These are phyloP conservation scores for Psidium friedrichsthalianum DNA, from an alignment of 345 rosid genomes.

Conservation along the genomic window DNA sequence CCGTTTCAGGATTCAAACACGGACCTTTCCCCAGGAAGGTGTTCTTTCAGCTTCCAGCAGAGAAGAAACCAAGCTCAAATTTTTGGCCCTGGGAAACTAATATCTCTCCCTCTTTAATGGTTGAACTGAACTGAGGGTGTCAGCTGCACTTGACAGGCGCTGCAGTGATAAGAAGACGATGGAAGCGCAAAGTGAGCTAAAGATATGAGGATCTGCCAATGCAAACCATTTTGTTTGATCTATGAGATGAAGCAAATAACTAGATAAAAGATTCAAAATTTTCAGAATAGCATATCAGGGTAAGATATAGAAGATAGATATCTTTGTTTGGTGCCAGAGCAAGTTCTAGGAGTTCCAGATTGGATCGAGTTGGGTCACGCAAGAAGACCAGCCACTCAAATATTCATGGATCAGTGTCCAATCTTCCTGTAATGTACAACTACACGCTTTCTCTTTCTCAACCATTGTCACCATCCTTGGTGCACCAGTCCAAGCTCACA, in stretches of 20 bases:
- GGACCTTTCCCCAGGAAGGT: conserved; percentile 26
- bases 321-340: no score
- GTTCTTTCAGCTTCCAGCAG: not conserved
- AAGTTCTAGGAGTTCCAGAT: no score
- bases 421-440: not conserved
- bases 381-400: no score
- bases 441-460: no score
- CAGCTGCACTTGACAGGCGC: not conserved
- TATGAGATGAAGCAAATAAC: conserved; percentile 11
- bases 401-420: no score
- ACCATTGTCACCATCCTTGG: no score
- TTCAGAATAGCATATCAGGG: no score
- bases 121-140: not conserved
- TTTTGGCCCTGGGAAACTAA: not conserved
- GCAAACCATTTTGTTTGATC: not conserved
- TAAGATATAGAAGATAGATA: not conserved
- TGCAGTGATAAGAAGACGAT: not conserved
- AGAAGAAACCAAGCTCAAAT: conserved; percentile 12
- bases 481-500: not conserved
- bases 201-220: not conserved
- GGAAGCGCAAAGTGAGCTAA: not conserved
- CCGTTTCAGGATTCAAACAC: not conserved
- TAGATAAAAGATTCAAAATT: not conserved
- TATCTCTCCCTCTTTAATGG: not conserved
- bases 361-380: no score